Evolutionary conservation across 768 basidiomycete species (phyloP), one percentile per base, ranked within the genome.

Genomic region (Lactarius vividus): DNA sequence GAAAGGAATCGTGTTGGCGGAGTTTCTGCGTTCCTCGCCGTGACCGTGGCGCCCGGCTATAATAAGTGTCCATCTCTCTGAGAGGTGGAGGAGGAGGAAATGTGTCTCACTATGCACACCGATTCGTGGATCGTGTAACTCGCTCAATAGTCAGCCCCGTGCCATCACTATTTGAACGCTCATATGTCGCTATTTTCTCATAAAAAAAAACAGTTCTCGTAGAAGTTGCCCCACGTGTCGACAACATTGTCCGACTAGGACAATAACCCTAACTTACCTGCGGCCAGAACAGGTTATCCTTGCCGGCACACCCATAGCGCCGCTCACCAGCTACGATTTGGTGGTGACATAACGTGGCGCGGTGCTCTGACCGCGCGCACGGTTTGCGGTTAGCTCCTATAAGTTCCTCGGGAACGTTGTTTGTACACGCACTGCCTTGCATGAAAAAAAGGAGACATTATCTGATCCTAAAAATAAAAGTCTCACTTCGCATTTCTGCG

Each of bases 1-100:
- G 42, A 66, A 66, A 66, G 13, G 29, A 46, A 62, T 57, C 61
- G 49, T 55, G 8, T 54, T 28, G 29, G 53, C 31, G 54, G 54
- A 55, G 46, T 53, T 52, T 31, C 37, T 59, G 31, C 63, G 49
- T 33, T 44, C 31, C 56, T n/a, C 62, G n/a, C 57, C 33, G 35
- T 26, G 35, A 33, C 55, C n/a, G 26, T 26, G n/a, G 49, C 35
- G 35, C 11, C 35, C 11, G 11, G 35, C 35, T 37, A 37, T 37
- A 37, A 10, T 35, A 35, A 35, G 35, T 35, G 35, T 13, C 35
- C 35, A 35, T 35, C 35, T 35, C 35, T 37, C 11, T 13, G 35
- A 37, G 35, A 35, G 35, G 11, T 37, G 35, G 33, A 37, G 35
- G 35, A 6, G 31, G 31, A 10, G 23, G 49, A 29, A 61, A 61